phyloP scores from a whole-genome alignment of 2,329 filamentous ascomycete genomes.

The Diatrype stigma region DNA sequence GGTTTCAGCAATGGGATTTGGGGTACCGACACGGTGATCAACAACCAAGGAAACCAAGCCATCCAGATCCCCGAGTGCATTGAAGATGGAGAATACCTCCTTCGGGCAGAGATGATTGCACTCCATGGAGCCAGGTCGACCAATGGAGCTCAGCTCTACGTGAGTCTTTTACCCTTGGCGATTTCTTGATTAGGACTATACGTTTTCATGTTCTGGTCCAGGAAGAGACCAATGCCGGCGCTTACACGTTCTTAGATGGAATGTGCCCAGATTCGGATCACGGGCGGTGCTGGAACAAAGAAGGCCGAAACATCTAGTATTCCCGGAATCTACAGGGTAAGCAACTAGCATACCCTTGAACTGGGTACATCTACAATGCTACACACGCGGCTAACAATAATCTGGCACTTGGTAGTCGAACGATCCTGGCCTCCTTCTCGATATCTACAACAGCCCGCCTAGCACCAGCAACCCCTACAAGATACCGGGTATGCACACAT shows the following conservation, averaged over 20 bases:
- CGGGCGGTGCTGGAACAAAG: constrained; percentile 26
- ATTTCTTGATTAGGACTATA: background rate
- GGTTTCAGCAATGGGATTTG: constrained; percentile 38
- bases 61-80: constrained; percentile 50
- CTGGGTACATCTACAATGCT: no score
- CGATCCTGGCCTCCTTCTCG: constrained; percentile 31
- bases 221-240: background rate
- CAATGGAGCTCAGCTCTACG: constrained; percentile 43
- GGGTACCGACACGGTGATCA: constrained; percentile 41
- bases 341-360: background rate
- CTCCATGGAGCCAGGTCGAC: constrained; percentile 44
- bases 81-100: constrained; percentile 53
- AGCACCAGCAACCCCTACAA: constrained; percentile 24
- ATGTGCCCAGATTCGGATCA: constrained; percentile 34
- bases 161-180: constrained; percentile 9
- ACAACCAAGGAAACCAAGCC: constrained; percentile 41
- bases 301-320: constrained; percentile 31
- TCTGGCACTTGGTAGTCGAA: constrained; percentile 17
- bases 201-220: no score
- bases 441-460: constrained; percentile 30
- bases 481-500: constrained; percentile 26
- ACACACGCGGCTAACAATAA: no score
- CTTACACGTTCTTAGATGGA: constrained; percentile 20
- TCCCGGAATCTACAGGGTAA: constrained; percentile 33
- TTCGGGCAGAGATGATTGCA: constrained; percentile 57